phyloP scores from a whole-genome alignment of 176 grass and related monocot species.

The Phoenix dactylifera region DNA sequence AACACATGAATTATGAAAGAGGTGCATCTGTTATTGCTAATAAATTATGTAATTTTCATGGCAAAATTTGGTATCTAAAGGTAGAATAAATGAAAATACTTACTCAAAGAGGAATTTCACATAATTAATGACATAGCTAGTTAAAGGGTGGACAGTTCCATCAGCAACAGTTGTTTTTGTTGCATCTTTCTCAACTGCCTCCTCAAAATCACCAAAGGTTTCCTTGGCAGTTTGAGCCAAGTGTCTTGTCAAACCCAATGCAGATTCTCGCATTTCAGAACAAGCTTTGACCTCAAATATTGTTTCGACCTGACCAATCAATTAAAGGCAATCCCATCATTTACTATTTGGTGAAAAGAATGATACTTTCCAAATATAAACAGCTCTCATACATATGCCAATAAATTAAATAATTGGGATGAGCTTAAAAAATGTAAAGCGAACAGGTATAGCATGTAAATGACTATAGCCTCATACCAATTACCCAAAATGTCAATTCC shows the following conservation, averaged over 20 bases:
- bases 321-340: no score
- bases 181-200: conserved; percentile 91
- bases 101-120: conserved; percentile 97
- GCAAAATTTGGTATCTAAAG: background rate
- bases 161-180: conserved; percentile 80
- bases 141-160: conserved; percentile 97
- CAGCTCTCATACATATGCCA: no score
- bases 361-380: no score
- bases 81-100: conserved; percentile 21
- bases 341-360: no score
- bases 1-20: no score
- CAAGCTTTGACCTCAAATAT: conserved; percentile 84
- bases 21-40: no score
- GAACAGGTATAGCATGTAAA: no score
- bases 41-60: no score
- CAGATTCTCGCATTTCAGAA: conserved; percentile 58
- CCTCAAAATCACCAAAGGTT: conserved; percentile 89
- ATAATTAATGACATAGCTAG: conserved; percentile 91
- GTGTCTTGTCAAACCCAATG: conserved; percentile 57
- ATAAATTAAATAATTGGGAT: no score
- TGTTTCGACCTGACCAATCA: conserved; percentile 50
- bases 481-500: no score
- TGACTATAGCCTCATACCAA: no score
- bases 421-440: no score
- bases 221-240: conserved; percentile 84